Base-by-base conservation (phyloP, 1,284 basidiomycete species). In the Sporisorium graminicola region DNA sequence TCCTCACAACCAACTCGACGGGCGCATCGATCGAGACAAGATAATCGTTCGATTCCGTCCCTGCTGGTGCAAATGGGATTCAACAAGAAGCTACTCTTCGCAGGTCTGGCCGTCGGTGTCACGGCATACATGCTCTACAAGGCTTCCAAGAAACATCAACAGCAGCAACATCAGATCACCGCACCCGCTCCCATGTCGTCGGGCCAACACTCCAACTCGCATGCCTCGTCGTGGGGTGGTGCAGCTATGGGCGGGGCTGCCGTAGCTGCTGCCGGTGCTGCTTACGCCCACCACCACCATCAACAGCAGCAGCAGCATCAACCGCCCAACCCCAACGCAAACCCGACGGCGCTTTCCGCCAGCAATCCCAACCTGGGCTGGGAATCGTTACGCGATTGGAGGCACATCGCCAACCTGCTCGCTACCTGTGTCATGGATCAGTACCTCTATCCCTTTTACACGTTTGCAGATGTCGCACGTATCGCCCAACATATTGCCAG, bases 391-490 rank as follows among this genome's bases (percentile, higher is more conserved):
- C 63, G 76, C 8, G 73, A 81, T 46, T 71, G 66, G 64, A 68
- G 66, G 22, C 71, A 75, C 49, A 82, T 80, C 42, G 79, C 79
- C 43, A 74, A 71, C 37, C 50, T 82, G 18, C 70, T 82, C n/a
- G 62, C 77, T 4, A 66, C 73, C 5, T 79, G 77, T 22, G 80
- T 82, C 10, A 70, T 72, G 64, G 79, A 82, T 37, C 80, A 81
- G 53, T 72, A 71, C 49, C 74, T 82, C n/a, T 82, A 81, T 37
- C 53, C 80, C n/a, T 82, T 79, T 55, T 82, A 80, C 66, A 67
- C 66, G 13, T 82, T 73, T 29, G 33, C 58, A 9, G 58, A 72
- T n/a, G 47, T 81, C 13, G 50, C 57, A 13, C 52, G 63, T n/a
- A 79, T 82, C 13, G 71, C 80, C 9, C 72, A 78, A 9, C 72